Evolutionary conservation across 2,329 filamentous ascomycete species (phyloP).

Genomic region (Verticillium tricorpus): DNA sequence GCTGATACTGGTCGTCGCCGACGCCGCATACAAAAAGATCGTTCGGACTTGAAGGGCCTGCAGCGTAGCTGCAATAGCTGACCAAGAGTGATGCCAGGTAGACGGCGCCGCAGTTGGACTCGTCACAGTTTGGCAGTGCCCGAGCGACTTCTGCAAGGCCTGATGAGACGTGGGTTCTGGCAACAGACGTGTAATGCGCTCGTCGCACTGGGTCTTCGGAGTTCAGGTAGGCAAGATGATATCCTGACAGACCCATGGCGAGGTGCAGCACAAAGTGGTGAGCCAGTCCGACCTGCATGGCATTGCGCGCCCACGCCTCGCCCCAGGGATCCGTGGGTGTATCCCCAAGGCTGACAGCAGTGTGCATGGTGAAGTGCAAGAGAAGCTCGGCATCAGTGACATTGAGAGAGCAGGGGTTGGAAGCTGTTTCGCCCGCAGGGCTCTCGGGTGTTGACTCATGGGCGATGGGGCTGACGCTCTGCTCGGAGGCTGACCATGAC

Average conservation of each 20-base stretch:
- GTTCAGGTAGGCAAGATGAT: conserved; percentile 19
- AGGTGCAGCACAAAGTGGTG: conserved; percentile 25
- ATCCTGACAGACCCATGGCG: conserved; percentile 20
- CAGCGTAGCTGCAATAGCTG: conserved; percentile 24
- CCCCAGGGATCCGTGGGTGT: conserved; percentile 14
- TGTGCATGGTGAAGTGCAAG: conserved; percentile 21
- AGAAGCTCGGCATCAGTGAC: conserved; percentile 22
- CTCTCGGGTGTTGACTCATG: not conserved
- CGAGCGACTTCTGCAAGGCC: conserved; percentile 21
- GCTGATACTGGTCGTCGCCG: conserved; percentile 7
- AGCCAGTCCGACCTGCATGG: conserved; percentile 20
- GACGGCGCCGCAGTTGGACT: conserved; percentile 22
- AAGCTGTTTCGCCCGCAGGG: conserved; percentile 2
- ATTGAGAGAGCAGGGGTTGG: not conserved
- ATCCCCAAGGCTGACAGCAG: conserved; percentile 16
- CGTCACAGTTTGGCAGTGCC: conserved; percentile 16
- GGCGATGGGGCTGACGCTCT: not conserved
- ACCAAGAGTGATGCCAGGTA: conserved; percentile 22
- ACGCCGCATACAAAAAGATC: conserved; percentile 23
- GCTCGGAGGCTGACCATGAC: not conserved
- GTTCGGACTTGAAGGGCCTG: conserved; percentile 19
- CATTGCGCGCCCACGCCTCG: conserved; percentile 23
- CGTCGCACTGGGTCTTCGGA: not conserved
- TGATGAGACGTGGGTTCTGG: conserved; percentile 18
- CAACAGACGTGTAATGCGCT: conserved; percentile 13